Evolutionary conservation across 2,329 filamentous ascomycete species (phyloP), one percentile per base, ranked within the genome.

Genomic region (Blastomyces silverae): DNA sequence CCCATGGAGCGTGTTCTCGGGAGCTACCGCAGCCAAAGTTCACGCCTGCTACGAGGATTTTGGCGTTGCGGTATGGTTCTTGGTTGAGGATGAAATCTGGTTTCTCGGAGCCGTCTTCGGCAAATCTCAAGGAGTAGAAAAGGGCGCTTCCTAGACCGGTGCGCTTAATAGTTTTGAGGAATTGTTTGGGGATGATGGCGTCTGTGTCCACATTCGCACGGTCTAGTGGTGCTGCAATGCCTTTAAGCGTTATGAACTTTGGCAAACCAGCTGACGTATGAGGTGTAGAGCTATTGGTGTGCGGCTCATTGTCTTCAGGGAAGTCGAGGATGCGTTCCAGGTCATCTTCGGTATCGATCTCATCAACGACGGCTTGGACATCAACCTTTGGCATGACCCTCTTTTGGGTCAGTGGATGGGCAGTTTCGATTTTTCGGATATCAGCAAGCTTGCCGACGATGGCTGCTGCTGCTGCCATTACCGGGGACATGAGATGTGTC

Each of bases 111-210:
- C 89, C 89, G 71, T 90, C 87, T 11, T 85, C 78, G 69, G 89
- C 86, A 79, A 87, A 96, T 64, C 94, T 88, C 79, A 91, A 87
- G 68, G 86, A 87, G 76, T 92, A 85, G 84, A 99, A 99, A 62
- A 96, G 86, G 50, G 93, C 93, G 31, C 82, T 84, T 65, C 92
- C 92, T 11, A 99, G 89, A 69, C 94, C 94, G 1, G 93, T 96
- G 66, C 94, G 91, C 84, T 97, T 97, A 80, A 97, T 97, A 52
- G 94, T 99, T 83, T 97, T 99, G 69, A 99, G 85, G 82, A 97
- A 99, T 77, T 99, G 94, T 80, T 99, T 99, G 69, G 94, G 94
- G 71, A 99, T 99, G 78, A 97, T 97, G 74, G 93, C 93, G 73
- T 99, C 94, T n/a, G 94, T 99, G 80, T 99, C 94, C 71, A 97